Base-by-base conservation (phyloP, 306 rosid genomes). In the Rosa lucieae region DNA sequence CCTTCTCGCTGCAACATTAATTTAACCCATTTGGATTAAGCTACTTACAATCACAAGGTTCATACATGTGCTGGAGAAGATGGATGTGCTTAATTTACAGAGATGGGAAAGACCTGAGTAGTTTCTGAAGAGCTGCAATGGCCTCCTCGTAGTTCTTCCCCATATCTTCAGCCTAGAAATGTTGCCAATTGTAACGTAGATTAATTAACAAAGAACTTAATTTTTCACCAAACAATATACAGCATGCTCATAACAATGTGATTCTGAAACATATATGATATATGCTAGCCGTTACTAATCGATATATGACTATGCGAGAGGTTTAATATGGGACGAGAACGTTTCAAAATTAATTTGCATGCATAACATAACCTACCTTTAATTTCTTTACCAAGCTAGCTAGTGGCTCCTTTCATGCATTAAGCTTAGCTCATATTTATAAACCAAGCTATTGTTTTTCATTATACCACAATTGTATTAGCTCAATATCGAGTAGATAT, bases 121-220 rank as follows among this genome's bases (percentile, higher is more conserved):
- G 92, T 62, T 89, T 93, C 88, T 93, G 82, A 70, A 95, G 97
- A 55, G 83, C 91, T 13, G 88, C 88, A 91, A 95, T 86, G 65
- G 99, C 98, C 67, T 91, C 94, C 79, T 92, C 98, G 75, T 89
- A 83, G 43, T 91, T 89, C 87, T 92, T 94, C 14, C 89, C 97
- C 99, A 95, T 92, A 48, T 92, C 92, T 83, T 91, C 89, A 18
- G 78, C 91, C 97, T 94, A 71, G 63, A 73, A 21, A 72, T 73
- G 67, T 8, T 23, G 42, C 43, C 42, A 15, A 10, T 65, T 5
- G 74, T 32, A 63, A 59, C 35, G 66, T 8, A 59, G 35, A 23
- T 59, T 23, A 9, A 6, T 59, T 21, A 63, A 32, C 48, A 62
- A 3, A 37, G 10, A 21, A 13, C 29, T 55, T 17, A 53, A 53